Conservation (phyloP, 306 rosid genomes). For the Lotus japonicus region DNA sequence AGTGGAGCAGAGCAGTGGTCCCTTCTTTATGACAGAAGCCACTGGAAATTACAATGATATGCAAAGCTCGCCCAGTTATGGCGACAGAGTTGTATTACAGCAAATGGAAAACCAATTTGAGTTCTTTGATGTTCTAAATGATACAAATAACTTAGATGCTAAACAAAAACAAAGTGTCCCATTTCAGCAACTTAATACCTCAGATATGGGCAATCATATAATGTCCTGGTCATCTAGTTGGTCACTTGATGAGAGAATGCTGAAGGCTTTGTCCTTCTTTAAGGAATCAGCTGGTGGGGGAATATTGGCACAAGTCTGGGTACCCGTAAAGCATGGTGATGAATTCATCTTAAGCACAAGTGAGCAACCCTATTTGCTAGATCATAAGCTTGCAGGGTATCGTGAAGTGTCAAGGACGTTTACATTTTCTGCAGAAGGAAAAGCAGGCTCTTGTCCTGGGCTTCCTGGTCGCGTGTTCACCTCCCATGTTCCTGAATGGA, state of each 20-base stretch:
- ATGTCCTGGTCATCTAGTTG: constrained; percentile 39
- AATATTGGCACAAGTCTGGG: constrained; percentile 96
- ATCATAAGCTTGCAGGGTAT: constrained; percentile 73
- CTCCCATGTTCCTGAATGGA: constrained; percentile 88
- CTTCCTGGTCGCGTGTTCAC: constrained; percentile 91
- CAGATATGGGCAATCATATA: constrained; percentile 22
- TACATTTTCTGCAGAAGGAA: constrained; percentile 58
- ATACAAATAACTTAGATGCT: constrained; percentile 19
- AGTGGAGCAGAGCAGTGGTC: constrained; percentile 31
- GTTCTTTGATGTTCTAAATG: constrained; percentile 29
- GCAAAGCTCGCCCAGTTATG: constrained; percentile 30
- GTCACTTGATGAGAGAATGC: constrained; percentile 91
- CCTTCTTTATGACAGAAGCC: constrained; percentile 34
- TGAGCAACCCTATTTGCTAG: constrained; percentile 94
- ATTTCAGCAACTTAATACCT: constrained; percentile 25
- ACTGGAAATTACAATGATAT: constrained; percentile 32
- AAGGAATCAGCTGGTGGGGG: constrained; percentile 80
- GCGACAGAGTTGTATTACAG: constrained; percentile 41
- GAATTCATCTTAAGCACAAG: constrained; percentile 64
- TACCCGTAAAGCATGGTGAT: constrained; percentile 63
- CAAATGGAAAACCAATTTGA: constrained; percentile 44
- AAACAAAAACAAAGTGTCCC: constrained; percentile 23
- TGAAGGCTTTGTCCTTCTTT: constrained; percentile 66
- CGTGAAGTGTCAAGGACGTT: constrained; percentile 86
- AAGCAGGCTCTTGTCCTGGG: constrained; percentile 44